Base-by-base conservation (phyloP, 352 stramenopile genomes). In the Globisporangium perplexum region DNA sequence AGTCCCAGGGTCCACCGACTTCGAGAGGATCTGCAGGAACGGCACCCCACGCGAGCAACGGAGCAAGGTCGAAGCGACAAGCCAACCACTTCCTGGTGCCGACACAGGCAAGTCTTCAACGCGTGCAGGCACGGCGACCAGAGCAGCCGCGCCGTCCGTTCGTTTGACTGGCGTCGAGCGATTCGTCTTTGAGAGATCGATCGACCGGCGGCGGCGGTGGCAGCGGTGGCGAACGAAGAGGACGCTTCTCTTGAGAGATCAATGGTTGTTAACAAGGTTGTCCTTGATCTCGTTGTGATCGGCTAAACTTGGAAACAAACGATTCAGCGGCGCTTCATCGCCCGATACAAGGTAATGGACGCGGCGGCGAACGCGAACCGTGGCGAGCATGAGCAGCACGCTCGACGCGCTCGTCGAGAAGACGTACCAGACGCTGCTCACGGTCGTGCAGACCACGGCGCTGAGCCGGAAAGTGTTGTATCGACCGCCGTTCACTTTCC, bases 401-500 rank as follows among this genome's bases (percentile, higher is more conserved):
- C 20, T 47, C 20, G 66, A 74, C 46, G 55, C 45, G 41, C 53
- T 83, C 44, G 69, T 88, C 10, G 74, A 88, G 22, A 74, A 83
- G 43, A 85, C 76, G 39, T 91, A 90, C 39, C 61, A 80, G 28
- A 60, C 71, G 18, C 66, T 91, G n/a, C 65, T 88, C 23, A 51
- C 57, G 2, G 56, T 91, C 50, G 78, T 90, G 14, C 68, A 88
- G 39, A 88, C 78, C 6, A 90, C 78, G 4, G 77, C 74, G 5
- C 65, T 94, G 50, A 90, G 55, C 22, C 73, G 69, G 18, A 86
- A 84, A 55, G 79, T 92, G 23, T 63, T 94, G 4, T 45, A 62
- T 14, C 74, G 83, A 10, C 83, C 83, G 18, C 83, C 83, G 15
- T 94, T 94, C 53, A 88, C 82, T 4, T 92, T 94, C 36, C 55